These are phyloP conservation scores for Periconia digitata DNA, from an alignment of 2,329 filamentous ascomycete genomes.

Conservation along the genomic window DNA sequence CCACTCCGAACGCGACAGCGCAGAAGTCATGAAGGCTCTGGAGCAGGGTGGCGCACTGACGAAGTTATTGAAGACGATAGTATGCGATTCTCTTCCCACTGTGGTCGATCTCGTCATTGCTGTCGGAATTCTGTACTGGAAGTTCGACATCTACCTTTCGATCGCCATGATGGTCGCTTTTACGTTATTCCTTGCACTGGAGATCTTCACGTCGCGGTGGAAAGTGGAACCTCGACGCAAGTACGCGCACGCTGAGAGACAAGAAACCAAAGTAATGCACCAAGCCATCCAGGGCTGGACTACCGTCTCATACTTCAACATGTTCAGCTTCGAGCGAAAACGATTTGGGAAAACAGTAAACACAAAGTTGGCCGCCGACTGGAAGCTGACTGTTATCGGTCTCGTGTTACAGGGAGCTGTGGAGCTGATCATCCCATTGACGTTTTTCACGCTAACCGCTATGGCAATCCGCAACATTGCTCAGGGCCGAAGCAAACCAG, in stretches of 20 bases:
- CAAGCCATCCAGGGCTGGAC: conserved; percentile 33
- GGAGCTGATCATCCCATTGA: conserved; percentile 39
- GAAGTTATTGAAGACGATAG: conserved; percentile 57
- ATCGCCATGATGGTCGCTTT: conserved; percentile 52
- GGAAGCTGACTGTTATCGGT: conserved; percentile 1
- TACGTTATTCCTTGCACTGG: conserved; percentile 25
- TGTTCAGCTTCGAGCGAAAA: conserved; percentile 52
- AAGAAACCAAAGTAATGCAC: conserved; percentile 11
- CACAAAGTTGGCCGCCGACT: conserved; percentile 23
- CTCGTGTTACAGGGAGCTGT: conserved; percentile 10
- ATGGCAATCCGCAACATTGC: conserved; percentile 49
- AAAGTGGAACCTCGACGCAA: neutral
- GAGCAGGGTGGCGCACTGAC: conserved; percentile 60
- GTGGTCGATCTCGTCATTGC: conserved; percentile 57
- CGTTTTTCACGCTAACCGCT: conserved; percentile 48
- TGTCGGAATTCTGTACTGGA: conserved; percentile 36
- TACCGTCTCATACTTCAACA: conserved; percentile 60
- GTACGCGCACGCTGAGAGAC: conserved; percentile 4
- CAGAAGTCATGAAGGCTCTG: conserved; percentile 62
- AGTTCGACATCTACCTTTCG: neutral
- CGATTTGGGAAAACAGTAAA: conserved; percentile 45
- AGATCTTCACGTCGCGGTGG: conserved; percentile 51
- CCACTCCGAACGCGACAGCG: conserved; percentile 68
- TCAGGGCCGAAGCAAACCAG: conserved; percentile 52
- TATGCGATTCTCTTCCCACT: conserved; percentile 62